These are phyloP conservation scores for Eimeria mitis DNA, from an alignment of 169 alveolate species.

Conservation along the genomic window DNA sequence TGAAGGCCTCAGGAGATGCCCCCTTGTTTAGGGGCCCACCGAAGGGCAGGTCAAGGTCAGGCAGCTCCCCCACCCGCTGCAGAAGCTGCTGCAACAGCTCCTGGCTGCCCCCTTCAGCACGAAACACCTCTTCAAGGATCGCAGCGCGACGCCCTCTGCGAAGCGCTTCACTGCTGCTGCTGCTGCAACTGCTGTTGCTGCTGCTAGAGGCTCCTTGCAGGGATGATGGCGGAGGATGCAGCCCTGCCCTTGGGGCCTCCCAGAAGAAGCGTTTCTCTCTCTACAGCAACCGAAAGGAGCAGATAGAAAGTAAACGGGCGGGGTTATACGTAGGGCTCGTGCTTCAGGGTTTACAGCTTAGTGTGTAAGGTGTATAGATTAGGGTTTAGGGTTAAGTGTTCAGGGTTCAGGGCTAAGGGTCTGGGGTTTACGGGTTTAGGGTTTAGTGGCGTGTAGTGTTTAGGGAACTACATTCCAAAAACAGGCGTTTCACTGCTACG, in stretches of 20 bases:
- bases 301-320: background rate
- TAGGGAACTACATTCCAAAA: too few species aligned
- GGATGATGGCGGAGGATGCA: background rate
- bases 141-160: background rate
- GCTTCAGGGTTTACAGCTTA: background rate
- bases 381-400: background rate
- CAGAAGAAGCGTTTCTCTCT: conserved; percentile 45
- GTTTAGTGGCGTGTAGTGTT: background rate
- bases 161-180: conserved; percentile 13
- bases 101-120: conserved; percentile 51
- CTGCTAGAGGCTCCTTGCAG: conserved; percentile 32
- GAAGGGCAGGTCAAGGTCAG: conserved; percentile 38
- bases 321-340: background rate
- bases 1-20: background rate
- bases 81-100: conserved; percentile 24
- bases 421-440: background rate
- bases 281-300: background rate
- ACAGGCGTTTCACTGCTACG: too few species aligned
- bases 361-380: background rate
- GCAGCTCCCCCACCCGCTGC: conserved; percentile 53
- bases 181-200: conserved; percentile 39
- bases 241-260: conserved; percentile 18
- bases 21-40: background rate
- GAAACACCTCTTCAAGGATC: background rate
- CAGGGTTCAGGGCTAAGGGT: background rate